These are phyloP conservation scores for Arabidopsis suecica DNA, from an alignment of 345 rosid species.

Conservation along the genomic window DNA sequence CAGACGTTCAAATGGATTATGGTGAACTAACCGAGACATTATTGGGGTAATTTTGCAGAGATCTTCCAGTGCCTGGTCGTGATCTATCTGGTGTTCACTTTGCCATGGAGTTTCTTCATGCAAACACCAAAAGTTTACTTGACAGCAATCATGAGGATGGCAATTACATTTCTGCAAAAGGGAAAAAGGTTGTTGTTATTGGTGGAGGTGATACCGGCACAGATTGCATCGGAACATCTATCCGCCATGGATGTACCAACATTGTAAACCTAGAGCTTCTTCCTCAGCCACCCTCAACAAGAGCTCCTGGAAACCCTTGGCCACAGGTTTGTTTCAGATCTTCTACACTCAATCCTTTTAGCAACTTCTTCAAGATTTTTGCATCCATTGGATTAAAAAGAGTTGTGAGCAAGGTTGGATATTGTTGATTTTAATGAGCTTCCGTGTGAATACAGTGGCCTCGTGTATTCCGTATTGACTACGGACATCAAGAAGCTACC, in stretches of 20 bases:
- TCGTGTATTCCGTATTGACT: conserved; percentile 87
- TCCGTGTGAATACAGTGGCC: conserved; percentile 78
- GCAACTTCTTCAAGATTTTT: not conserved
- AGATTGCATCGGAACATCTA: conserved; percentile 97
- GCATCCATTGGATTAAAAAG: not conserved
- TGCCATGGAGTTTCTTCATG: conserved; percentile 98
- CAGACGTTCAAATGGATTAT: not conserved
- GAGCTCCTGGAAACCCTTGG: conserved; percentile 99
- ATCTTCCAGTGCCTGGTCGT: conserved; percentile 94
- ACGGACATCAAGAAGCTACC: conserved; percentile 95
- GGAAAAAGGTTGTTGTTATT: conserved; percentile 92
- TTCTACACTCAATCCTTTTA: not conserved
- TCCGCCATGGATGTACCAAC: conserved; percentile 88
- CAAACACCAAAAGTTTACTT: conserved; percentile 97
- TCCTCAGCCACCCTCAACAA: conserved; percentile 80
- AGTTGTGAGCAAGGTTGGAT: not conserved
- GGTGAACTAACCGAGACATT: conserved; percentile 15
- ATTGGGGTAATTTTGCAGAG: conserved; percentile 61
- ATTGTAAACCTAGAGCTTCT: conserved; percentile 90
- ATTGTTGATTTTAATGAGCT: conserved; percentile 4
- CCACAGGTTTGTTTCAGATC: conserved; percentile 71
- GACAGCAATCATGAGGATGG: conserved; percentile 86
- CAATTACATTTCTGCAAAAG: conserved; percentile 86
- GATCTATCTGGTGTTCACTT: conserved; percentile 90
- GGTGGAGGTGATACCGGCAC: conserved; percentile 99